Conservation (phyloP, 73 alveolate species). For the Stentor coeruleus region DNA sequence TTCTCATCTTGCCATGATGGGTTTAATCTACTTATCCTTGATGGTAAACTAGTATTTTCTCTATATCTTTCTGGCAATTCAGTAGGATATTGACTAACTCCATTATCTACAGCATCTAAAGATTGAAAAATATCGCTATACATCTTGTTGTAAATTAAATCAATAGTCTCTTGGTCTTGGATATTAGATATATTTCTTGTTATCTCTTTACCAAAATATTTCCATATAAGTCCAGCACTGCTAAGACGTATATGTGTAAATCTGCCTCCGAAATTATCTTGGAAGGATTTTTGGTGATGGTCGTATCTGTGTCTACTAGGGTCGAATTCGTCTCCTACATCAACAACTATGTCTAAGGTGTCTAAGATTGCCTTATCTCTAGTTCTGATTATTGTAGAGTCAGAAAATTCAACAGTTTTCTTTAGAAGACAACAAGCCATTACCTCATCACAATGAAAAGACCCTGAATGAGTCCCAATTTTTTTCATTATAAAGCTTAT, state of each 20-base stretch:
- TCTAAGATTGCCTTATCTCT: constrained; percentile 73
- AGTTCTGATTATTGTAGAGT: constrained; percentile 67
- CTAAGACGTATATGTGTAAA: constrained; percentile 55
- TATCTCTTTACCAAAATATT: constrained; percentile 81
- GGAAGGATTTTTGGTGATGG: constrained; percentile 80
- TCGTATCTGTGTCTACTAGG: constrained; percentile 65
- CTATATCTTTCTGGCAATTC: constrained; percentile 48
- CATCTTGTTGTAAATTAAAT: constrained; percentile 36
- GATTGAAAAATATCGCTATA: constrained; percentile 56
- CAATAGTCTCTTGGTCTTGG: constrained; percentile 35
- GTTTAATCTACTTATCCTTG: constrained; percentile 65
- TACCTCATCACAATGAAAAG: constrained; percentile 87
- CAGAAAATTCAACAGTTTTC: constrained; percentile 38
- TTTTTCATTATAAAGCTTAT: constrained; percentile 16
- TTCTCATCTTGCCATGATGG: constrained; percentile 73
- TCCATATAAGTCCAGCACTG: constrained; percentile 83
- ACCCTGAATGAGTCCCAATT: constrained; percentile 78
- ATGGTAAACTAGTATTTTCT: constrained; percentile 43
- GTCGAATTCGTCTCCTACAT: constrained; percentile 81
- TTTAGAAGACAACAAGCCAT: constrained; percentile 65
- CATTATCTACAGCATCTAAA: constrained; percentile 85
- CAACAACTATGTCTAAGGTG: constrained; percentile 67
- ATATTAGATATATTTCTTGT: constrained; percentile 37
- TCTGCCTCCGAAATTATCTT: constrained; percentile 40
- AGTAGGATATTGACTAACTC: constrained; percentile 46